Percentiles rank a stretch among this genome's conserved stretches.
Conservation (phyloP, 2,329 filamentous ascomycete species). For the Emmonsia crescens region DNA sequence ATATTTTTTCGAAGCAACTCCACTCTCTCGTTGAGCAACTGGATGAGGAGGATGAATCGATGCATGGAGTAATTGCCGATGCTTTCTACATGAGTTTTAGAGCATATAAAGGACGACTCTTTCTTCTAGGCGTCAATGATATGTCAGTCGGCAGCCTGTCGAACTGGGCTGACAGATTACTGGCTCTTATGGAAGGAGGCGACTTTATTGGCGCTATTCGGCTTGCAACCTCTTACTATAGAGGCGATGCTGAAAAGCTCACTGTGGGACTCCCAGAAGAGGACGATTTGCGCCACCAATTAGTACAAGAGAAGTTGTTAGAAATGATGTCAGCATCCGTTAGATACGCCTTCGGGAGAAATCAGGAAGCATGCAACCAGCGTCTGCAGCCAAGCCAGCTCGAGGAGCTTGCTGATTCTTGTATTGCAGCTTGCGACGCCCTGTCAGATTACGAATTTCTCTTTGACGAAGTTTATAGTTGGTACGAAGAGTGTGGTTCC, state of each 20-base stretch:
- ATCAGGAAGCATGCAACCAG: constrained; percentile 36
- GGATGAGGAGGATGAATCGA: constrained; percentile 73
- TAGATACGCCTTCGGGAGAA: constrained; percentile 71
- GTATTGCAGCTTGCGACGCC: constrained; percentile 70
- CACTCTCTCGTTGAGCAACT: constrained; percentile 75
- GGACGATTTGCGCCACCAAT: constrained; percentile 57
- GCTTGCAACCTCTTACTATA: constrained; percentile 85
- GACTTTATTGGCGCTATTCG: constrained; percentile 88
- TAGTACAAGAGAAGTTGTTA: constrained; percentile 79
- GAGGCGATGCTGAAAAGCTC: constrained; percentile 81
- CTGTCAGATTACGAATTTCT: constrained; percentile 72
- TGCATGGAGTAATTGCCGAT: constrained; percentile 94
- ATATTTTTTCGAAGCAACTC: constrained; percentile 81
- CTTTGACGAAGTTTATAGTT: constrained; percentile 82
- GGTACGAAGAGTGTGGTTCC: constrained; percentile 67
- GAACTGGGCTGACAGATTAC: constrained; percentile 90
- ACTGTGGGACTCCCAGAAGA: constrained; percentile 91
- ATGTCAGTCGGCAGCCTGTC: constrained; percentile 82
- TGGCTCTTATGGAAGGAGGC: constrained; percentile 93
- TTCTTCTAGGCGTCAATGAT: constrained; percentile 88
- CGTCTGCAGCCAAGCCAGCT: constrained; percentile 53
- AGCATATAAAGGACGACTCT: constrained; percentile 85
- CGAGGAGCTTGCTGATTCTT: constrained; percentile 67
- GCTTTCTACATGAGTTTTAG: constrained; percentile 98
- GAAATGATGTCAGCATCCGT: constrained; percentile 91